Evolutionary conservation across 163 green algal genomes (phyloP).

Genomic region (Coccomyxa subellipsoidea): DNA sequence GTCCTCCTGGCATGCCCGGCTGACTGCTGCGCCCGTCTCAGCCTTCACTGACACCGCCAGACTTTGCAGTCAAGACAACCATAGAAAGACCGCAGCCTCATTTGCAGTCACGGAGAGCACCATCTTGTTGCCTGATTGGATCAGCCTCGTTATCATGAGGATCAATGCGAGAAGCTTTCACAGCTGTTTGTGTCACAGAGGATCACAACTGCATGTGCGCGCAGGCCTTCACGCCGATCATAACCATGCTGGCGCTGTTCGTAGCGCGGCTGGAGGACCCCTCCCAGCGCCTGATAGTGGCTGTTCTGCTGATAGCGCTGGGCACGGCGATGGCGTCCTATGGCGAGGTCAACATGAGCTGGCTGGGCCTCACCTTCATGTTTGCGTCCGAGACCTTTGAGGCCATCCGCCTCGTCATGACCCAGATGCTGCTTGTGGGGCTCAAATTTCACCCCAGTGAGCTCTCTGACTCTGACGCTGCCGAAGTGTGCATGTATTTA

Average conservation of each 20-base stretch:
- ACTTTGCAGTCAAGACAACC: no score
- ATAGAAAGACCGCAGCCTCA: no score
- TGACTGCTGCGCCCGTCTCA: no score
- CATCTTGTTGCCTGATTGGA: no score
- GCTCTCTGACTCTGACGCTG: background rate
- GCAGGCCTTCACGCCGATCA: slow-evolving; percentile 84
- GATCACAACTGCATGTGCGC: slow-evolving; percentile 9
- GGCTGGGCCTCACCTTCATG: slow-evolving; percentile 79
- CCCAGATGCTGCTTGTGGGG: slow-evolving; percentile 80
- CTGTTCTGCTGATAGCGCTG: slow-evolving; percentile 57
- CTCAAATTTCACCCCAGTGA: slow-evolving; percentile 82
- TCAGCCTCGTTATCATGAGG: no score
- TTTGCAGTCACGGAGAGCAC: no score
- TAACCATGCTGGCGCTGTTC: slow-evolving; percentile 86
- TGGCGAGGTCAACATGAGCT: slow-evolving; percentile 70
- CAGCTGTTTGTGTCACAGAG: no score
- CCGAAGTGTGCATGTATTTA: no score
- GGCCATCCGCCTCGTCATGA: slow-evolving; percentile 82
- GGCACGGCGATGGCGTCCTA: slow-evolving; percentile 59
- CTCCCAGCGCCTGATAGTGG: slow-evolving; percentile 48
- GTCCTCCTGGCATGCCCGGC: no score
- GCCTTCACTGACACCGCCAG: no score
- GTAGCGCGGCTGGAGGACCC: slow-evolving; percentile 54
- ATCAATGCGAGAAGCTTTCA: no score
- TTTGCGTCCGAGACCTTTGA: slow-evolving; percentile 73